A percentile compares a stretch with the other conserved stretches of the same genome.
These are phyloP conservation scores for Odontarrhena argentea DNA, from an alignment of 345 rosid genomes.

Conservation along the genomic window DNA sequence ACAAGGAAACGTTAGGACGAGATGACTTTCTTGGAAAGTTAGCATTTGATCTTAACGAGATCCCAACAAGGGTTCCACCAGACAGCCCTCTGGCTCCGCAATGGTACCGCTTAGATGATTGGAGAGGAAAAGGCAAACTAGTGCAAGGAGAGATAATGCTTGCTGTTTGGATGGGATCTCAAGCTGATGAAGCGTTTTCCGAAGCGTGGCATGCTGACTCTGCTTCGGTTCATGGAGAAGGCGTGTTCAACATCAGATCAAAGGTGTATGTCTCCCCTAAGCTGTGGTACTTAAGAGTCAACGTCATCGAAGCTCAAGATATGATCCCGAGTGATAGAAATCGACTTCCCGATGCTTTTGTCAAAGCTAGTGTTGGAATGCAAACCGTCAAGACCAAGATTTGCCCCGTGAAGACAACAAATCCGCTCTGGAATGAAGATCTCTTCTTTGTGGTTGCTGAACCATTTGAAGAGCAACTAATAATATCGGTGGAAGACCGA, in stretches of 20 bases:
- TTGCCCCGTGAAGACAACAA: slow-evolving; percentile 51
- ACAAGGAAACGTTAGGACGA: slow-evolving; percentile 71
- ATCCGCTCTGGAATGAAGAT: slow-evolving; percentile 83
- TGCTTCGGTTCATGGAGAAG: slow-evolving; percentile 69
- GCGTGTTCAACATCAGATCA: slow-evolving; percentile 61
- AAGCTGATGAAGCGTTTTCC: slow-evolving; percentile 89
- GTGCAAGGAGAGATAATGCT: slow-evolving; percentile 83
- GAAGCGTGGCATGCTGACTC: slow-evolving; percentile 87
- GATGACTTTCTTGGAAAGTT: slow-evolving; percentile 81
- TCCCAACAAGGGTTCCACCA: slow-evolving; percentile 95
- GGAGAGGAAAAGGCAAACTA: slow-evolving; percentile 69
- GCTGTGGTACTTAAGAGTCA: slow-evolving; percentile 81
- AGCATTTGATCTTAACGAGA: slow-evolving; percentile 71
- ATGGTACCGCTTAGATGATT: slow-evolving; percentile 78
- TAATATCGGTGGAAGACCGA: slow-evolving; percentile 67
- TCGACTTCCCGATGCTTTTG: slow-evolving; percentile 71
- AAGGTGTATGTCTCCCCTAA: slow-evolving; percentile 89
- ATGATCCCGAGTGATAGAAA: slow-evolving; percentile 61
- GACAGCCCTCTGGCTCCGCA: slow-evolving; percentile 93
- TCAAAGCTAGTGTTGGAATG: slow-evolving; percentile 76
- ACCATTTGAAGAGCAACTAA: slow-evolving; percentile 84
- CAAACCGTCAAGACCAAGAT: slow-evolving; percentile 68
- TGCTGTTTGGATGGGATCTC: slow-evolving; percentile 96
- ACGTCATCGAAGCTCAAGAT: slow-evolving; percentile 91
- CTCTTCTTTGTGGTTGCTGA: slow-evolving; percentile 89